Evolutionary conservation across 1,284 basidiomycete species (phyloP).

Genomic region (Boletellus deceptivus): DNA sequence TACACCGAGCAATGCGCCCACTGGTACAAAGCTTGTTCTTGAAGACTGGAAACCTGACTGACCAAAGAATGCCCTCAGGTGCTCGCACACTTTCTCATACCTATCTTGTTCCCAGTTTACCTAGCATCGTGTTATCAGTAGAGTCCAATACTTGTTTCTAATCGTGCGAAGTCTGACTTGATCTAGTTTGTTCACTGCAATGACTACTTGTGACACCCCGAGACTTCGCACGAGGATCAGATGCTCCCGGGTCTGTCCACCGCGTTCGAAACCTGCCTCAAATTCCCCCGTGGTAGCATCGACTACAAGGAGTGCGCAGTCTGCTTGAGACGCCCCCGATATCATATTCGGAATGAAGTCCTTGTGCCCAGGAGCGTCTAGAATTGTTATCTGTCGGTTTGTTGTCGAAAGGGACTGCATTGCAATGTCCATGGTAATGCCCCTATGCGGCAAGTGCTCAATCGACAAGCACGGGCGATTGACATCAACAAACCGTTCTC

Average conservation of each 20-base stretch:
- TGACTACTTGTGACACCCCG: slow-evolving; percentile 91
- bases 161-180: slow-evolving; percentile 47
- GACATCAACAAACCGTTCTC: slow-evolving; percentile 69
- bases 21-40: slow-evolving; percentile 85
- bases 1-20: slow-evolving; percentile 87
- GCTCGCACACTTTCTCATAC: slow-evolving; percentile 81
- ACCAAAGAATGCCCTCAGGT: slow-evolving; percentile 78
- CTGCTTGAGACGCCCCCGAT: slow-evolving; percentile 94
- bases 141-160: not conserved
- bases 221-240: slow-evolving; percentile 89
- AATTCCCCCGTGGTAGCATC: slow-evolving; percentile 92
- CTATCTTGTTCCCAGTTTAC: slow-evolving; percentile 81
- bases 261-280: slow-evolving; percentile 91
- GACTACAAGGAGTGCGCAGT: slow-evolving; percentile 93
- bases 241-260: slow-evolving; percentile 97
- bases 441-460: slow-evolving; percentile 47
- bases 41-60: slow-evolving; percentile 83
- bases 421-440: slow-evolving; percentile 97
- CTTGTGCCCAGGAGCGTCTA: slow-evolving; percentile 95
- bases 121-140: slow-evolving; percentile 40
- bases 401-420: slow-evolving; percentile 79
- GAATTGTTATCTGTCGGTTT: slow-evolving; percentile 81
- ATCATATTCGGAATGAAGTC: slow-evolving; percentile 99
- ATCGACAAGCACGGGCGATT: slow-evolving; percentile 4
- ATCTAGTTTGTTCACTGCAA: slow-evolving; percentile 96